A percentile compares a stretch with the other conserved stretches of the same genome.
phyloP scores from a whole-genome alignment of 306 rosid species.

The Cicer pinnatifidum region DNA sequence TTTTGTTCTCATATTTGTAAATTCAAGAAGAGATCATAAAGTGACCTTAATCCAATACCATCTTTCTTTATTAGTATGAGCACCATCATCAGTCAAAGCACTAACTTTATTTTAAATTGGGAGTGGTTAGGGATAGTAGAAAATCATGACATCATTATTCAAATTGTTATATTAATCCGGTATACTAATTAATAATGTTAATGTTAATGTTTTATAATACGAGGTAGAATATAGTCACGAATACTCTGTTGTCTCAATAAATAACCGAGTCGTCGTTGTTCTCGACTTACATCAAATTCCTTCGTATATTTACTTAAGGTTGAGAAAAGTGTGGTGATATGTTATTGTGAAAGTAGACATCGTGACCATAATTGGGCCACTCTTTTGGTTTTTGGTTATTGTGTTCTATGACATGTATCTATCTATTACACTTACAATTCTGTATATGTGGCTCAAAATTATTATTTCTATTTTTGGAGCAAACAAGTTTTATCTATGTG shows the following conservation, averaged over 20 bases:
- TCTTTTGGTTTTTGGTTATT: constrained; percentile 3
- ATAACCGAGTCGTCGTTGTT: constrained; percentile 38
- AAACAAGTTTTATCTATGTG: too few relatives aligned
- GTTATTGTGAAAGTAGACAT: constrained; percentile 40
- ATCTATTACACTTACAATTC: too few relatives aligned
- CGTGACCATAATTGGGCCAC: constrained; percentile 40
- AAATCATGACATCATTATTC: too few relatives aligned
- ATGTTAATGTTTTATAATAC: too few relatives aligned
- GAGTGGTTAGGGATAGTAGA: too few relatives aligned
- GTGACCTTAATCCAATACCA: constrained; percentile 14
- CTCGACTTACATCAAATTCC: constrained; percentile 41
- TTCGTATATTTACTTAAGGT: neutral
- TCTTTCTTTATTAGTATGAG: neutral
- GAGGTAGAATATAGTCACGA: constrained; percentile 45
- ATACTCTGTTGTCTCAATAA: constrained; percentile 48
- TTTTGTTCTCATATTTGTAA: constrained; percentile 36
- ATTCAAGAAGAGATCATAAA: neutral
- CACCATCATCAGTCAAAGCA: neutral
- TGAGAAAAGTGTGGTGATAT: constrained; percentile 19
- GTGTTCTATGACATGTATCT: too few relatives aligned
- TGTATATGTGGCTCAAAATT: too few relatives aligned
- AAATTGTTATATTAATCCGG: too few relatives aligned
- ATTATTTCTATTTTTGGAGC: too few relatives aligned
- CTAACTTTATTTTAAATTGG: too few relatives aligned
- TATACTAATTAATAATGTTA: too few relatives aligned